These are phyloP conservation scores for Fremontodendron californicum DNA, from an alignment of 345 rosid species.

Conservation along the genomic window DNA sequence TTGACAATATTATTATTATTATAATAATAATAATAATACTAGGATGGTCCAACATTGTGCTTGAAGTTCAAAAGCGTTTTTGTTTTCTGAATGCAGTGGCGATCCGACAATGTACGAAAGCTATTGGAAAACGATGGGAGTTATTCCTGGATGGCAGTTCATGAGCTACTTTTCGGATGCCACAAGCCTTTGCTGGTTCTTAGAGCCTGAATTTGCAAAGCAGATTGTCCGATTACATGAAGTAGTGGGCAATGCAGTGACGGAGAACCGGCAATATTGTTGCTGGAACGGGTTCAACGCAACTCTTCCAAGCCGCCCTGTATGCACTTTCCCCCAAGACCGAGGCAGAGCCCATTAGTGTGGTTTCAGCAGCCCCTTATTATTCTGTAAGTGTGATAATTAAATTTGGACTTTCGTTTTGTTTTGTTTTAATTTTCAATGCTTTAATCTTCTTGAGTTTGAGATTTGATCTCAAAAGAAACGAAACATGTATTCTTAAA, in stretches of 20 bases:
- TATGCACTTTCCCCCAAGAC: constrained; percentile 68
- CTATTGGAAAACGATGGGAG: constrained; percentile 66
- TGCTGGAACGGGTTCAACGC: constrained; percentile 93
- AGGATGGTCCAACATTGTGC: too few relatives aligned
- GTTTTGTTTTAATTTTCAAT: neutral
- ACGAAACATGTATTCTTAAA: too few relatives aligned
- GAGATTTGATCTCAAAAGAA: too few relatives aligned
- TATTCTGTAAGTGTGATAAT: constrained; percentile 56
- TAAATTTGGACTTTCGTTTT: neutral
- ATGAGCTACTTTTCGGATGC: constrained; percentile 79
- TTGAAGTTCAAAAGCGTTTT: neutral
- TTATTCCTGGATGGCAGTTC: constrained; percentile 86
- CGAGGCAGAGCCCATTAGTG: constrained; percentile 56
- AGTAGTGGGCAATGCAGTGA: constrained; percentile 78
- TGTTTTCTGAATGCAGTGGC: constrained; percentile 49
- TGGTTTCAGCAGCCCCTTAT: constrained; percentile 78
- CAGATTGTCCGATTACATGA: constrained; percentile 62
- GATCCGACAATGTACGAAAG: constrained; percentile 87
- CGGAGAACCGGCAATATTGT: constrained; percentile 58
- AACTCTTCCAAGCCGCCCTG: constrained; percentile 75
- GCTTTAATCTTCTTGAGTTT: neutral
- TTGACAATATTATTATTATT: too few relatives aligned
- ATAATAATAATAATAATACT: too few relatives aligned
- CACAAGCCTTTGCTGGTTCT: constrained; percentile 74
- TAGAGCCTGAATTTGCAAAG: constrained; percentile 66